phyloP scores from a whole-genome alignment of 176 grass and related monocot genomes.

The Zea luxurians region DNA sequence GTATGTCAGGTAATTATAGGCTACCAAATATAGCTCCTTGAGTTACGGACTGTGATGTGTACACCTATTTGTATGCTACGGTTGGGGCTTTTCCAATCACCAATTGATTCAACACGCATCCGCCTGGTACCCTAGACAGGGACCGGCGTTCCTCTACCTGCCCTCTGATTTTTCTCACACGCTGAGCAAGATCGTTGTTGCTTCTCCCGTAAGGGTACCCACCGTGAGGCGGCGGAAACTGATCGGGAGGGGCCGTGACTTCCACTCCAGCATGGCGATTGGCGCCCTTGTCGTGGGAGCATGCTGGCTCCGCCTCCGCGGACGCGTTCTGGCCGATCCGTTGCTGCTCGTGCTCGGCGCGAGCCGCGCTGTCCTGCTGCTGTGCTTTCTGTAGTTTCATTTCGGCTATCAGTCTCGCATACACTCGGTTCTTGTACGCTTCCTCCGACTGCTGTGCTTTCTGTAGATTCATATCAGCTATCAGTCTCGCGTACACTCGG shows the following conservation, averaged over 20 bases:
- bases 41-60: too few species aligned
- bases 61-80: too few species aligned
- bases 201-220: background rate
- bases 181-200: background rate
- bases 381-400: too few species aligned
- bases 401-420: background rate
- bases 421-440: background rate
- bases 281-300: background rate
- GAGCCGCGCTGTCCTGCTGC: background rate
- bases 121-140: too few species aligned
- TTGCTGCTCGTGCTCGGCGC: constrained; percentile 14
- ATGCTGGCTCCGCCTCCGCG: background rate
- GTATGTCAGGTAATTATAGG: too few species aligned
- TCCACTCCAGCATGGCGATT: background rate
- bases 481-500: background rate
- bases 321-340: background rate
- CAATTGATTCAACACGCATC: too few species aligned
- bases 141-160: too few species aligned
- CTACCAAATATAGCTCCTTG: too few species aligned
- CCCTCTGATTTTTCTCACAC: too few species aligned
- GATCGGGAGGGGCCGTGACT: background rate
- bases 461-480: background rate
- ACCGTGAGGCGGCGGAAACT: background rate
- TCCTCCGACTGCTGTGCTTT: background rate
- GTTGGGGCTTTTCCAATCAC: too few species aligned